phyloP scores from a whole-genome alignment of 129 eudicot species.

The Artemisia annua region DNA sequence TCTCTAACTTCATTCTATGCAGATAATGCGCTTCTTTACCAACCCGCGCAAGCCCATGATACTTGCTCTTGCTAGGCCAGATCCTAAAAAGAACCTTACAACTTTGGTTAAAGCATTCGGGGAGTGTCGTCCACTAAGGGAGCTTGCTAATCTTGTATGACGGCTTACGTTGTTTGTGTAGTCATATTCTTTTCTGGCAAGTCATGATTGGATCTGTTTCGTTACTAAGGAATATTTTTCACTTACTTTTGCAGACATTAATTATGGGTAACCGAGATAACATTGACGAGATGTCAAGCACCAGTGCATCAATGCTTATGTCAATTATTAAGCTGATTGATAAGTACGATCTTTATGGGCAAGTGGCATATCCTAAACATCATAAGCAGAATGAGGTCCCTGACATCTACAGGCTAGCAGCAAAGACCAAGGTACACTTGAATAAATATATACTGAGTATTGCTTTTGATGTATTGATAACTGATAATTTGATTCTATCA shows the following conservation, averaged over 20 bases:
- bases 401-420: slow-evolving; percentile 93
- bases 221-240: slow-evolving; percentile 3
- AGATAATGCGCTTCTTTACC: slow-evolving; percentile 98
- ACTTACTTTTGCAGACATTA: slow-evolving; percentile 31
- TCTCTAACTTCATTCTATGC: slow-evolving; percentile 27
- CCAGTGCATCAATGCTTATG: slow-evolving; percentile 42
- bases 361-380: slow-evolving; percentile 98
- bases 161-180: slow-evolving; percentile 7
- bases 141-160: slow-evolving; percentile 95
- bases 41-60: slow-evolving; percentile 99
- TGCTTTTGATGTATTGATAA: neutral
- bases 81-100: slow-evolving; percentile 91
- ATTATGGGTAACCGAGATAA: slow-evolving; percentile 47
- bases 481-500: neutral
- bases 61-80: slow-evolving; percentile 99
- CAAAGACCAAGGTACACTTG: slow-evolving; percentile 85
- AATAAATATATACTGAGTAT: neutral
- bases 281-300: slow-evolving; percentile 46
- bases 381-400: slow-evolving; percentile 94
- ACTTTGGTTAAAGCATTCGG: slow-evolving; percentile 99
- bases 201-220: neutral
- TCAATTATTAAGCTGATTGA: slow-evolving; percentile 71
- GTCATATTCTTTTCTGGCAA: neutral
- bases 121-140: slow-evolving; percentile 95
- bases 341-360: slow-evolving; percentile 96